Percentiles rank a stretch among this genome's conserved stretches.
Evolutionary conservation across 495 filamentous ascomycete genomes (phyloP).

Genomic region (Wilcoxina mikolae): DNA sequence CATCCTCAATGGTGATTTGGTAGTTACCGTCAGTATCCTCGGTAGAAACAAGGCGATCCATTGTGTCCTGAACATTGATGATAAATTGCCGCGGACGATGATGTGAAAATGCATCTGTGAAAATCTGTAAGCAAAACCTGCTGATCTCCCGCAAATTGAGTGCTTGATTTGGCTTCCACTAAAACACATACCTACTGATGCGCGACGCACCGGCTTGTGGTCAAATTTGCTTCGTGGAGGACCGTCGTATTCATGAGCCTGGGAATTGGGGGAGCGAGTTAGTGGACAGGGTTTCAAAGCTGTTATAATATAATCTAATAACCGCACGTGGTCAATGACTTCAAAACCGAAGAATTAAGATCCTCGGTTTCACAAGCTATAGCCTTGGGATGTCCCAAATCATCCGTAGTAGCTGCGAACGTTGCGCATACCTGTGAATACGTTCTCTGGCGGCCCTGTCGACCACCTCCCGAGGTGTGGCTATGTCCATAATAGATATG

Average conservation of each 20-base stretch:
- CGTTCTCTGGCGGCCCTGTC: slow-evolving; percentile 29
- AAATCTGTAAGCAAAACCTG: not conserved
- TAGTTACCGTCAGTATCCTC: slow-evolving; percentile 86
- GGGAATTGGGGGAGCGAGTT: not conserved
- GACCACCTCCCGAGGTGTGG: slow-evolving; percentile 23
- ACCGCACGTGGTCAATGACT: not conserved
- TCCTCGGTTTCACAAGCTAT: not conserved
- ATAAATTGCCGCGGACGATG: slow-evolving; percentile 22
- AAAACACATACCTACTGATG: not conserved
- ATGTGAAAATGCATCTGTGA: slow-evolving; percentile 8
- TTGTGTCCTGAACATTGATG: slow-evolving; percentile 24
- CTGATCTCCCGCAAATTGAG: not conserved
- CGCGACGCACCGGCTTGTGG: not conserved
- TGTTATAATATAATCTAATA: slow-evolving; percentile 6
- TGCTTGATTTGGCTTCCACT: not conserved
- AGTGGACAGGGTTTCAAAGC: slow-evolving; percentile 11
- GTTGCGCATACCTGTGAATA: slow-evolving; percentile 33
- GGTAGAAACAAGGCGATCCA: slow-evolving; percentile 43
- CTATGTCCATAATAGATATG: slow-evolving; percentile 40
- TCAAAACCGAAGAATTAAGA: not conserved
- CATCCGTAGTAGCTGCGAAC: not conserved
- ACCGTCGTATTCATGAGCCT: slow-evolving; percentile 3
- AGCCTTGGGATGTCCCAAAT: not conserved
- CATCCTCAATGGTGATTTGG: slow-evolving; percentile 94
- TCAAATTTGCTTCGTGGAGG: not conserved